These are phyloP conservation scores for Prillingera fragicola DNA, from an alignment of 1,284 basidiomycete genomes.

Conservation along the genomic window DNA sequence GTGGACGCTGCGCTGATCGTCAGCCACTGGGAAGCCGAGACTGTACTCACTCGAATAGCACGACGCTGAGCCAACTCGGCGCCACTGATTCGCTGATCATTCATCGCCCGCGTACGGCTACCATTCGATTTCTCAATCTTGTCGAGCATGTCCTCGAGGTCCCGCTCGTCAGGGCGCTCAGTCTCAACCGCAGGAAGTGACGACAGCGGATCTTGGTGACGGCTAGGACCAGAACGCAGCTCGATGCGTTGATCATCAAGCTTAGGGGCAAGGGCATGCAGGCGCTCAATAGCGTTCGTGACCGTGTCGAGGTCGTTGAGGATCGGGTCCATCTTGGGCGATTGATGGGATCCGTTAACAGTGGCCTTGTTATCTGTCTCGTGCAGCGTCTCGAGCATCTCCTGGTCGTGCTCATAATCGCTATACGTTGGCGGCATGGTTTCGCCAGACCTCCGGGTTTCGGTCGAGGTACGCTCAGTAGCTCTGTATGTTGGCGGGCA, in stretches of 20 bases:
- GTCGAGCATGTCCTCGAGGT: slow-evolving; percentile 38
- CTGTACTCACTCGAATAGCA: no score
- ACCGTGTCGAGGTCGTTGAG: slow-evolving; percentile 67
- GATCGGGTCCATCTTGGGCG: background rate
- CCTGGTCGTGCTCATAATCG: slow-evolving; percentile 1
- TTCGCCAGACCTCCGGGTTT: no score
- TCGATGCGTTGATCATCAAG: slow-evolving; percentile 80
- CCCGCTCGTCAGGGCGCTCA: slow-evolving; percentile 30
- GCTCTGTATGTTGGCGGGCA: no score
- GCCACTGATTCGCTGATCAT: slow-evolving; percentile 18
- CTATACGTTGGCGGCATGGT: slow-evolving; percentile 8
- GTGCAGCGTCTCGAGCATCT: background rate
- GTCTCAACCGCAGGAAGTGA: background rate
- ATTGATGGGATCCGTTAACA: background rate
- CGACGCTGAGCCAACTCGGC: background rate
- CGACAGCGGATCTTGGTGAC: background rate
- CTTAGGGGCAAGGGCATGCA: slow-evolving; percentile 75
- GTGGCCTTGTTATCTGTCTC: background rate
- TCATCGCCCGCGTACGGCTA: slow-evolving; percentile 12
- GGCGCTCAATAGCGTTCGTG: slow-evolving; percentile 74
- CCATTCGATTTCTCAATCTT: slow-evolving; percentile 34
- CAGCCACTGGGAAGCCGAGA: no score
- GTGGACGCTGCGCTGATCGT: slow-evolving; percentile 1
- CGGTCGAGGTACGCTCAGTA: no score
- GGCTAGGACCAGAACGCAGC: slow-evolving; percentile 50